These are phyloP conservation scores for Dactylellina sp. DNA, from an alignment of 2,329 filamentous ascomycete species.

Conservation along the genomic window DNA sequence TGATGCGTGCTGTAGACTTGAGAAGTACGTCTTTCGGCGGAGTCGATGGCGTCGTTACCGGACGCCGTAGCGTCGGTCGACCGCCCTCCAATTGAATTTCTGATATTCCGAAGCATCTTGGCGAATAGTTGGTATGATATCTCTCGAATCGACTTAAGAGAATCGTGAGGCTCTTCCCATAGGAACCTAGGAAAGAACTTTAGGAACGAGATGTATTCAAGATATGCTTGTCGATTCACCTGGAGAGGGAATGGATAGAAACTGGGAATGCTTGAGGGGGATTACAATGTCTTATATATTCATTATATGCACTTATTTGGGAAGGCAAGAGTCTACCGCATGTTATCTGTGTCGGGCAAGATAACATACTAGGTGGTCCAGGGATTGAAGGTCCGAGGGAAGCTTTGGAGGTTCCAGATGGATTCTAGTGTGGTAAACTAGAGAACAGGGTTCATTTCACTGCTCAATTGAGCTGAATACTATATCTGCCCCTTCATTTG, in stretches of 20 bases:
- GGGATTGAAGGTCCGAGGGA: constrained; percentile 28
- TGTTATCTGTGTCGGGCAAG: constrained; percentile 32
- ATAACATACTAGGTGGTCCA: constrained; percentile 33
- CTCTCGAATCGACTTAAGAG: constrained; percentile 37
- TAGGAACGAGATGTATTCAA: constrained; percentile 7
- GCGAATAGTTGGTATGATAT: background rate
- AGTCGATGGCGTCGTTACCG: constrained; percentile 52
- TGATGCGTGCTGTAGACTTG: constrained; percentile 37
- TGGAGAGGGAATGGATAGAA: constrained; percentile 25
- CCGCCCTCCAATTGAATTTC: constrained; percentile 52
- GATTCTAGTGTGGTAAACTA: constrained; percentile 42
- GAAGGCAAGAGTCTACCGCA: constrained; percentile 33
- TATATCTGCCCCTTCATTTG: constrained; percentile 24
- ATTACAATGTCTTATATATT: constrained; percentile 49
- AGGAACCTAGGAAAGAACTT: constrained; percentile 34
- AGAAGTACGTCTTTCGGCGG: constrained; percentile 48
- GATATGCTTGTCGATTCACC: constrained; percentile 31
- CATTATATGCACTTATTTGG: constrained; percentile 38
- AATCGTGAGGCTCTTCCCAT: constrained; percentile 25
- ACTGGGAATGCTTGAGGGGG: constrained; percentile 53
- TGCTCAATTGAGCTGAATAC: background rate
- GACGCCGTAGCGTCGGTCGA: constrained; percentile 55
- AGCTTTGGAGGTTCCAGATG: constrained; percentile 51
- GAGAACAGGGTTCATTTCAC: constrained; percentile 1
- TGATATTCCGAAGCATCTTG: constrained; percentile 53